Evolutionary conservation across 2,329 filamentous ascomycete species (phyloP).

Genomic region (Trichoderma brevicompactum): DNA sequence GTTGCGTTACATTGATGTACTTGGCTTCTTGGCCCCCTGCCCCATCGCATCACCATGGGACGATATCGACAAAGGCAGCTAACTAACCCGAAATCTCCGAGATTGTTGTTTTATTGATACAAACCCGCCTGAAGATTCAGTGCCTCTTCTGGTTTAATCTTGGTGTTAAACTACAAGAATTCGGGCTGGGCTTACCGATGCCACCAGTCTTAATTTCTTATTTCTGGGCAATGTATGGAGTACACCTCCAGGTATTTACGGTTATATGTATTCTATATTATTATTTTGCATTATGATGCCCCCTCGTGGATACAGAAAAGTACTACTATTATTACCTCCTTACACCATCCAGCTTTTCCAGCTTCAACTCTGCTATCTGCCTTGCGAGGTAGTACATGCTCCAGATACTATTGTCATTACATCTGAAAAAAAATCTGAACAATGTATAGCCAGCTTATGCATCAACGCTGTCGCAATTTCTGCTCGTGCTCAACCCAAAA

Average conservation of each 20-base stretch:
- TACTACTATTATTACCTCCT: too few relatives aligned
- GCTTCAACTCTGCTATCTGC: background rate
- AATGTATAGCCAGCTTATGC: too few relatives aligned
- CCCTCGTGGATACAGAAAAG: too few relatives aligned
- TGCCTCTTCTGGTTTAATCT: background rate
- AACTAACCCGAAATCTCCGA: background rate
- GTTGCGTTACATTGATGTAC: background rate
- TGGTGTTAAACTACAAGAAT: background rate
- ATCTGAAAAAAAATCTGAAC: background rate
- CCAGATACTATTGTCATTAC: background rate
- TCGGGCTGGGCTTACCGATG: background rate
- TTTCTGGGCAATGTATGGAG: too few relatives aligned
- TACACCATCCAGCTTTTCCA: too few relatives aligned
- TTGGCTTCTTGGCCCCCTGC: background rate
- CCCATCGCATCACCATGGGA: slow-evolving; percentile 10
- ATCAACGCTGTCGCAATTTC: slow-evolving; percentile 67
- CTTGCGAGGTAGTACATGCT: background rate
- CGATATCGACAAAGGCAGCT: background rate
- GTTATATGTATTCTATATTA: background rate
- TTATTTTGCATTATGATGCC: background rate
- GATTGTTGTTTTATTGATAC: background rate
- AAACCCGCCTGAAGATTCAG: background rate
- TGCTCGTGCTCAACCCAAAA: slow-evolving; percentile 84
- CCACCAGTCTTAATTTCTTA: background rate
- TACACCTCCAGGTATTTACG: too few relatives aligned